Conservation (phyloP, 2,329 filamentous ascomycete genomes). For the Zalaria obscura region DNA sequence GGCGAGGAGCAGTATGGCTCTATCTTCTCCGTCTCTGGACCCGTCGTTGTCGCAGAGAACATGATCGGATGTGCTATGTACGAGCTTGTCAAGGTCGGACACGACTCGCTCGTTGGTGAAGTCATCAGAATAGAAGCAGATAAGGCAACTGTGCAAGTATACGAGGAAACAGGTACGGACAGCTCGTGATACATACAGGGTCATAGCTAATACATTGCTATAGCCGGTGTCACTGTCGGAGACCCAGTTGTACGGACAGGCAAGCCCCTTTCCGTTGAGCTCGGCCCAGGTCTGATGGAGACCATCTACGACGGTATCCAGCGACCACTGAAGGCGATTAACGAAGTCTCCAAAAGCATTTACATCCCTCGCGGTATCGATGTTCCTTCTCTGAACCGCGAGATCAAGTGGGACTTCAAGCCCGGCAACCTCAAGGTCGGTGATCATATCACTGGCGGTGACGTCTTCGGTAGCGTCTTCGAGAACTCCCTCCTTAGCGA, state of each 20-base stretch:
- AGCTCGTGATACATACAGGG: background rate
- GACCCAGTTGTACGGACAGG: conserved; percentile 83
- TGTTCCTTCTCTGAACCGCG: conserved; percentile 73
- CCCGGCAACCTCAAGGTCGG: conserved; percentile 73
- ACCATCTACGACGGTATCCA: conserved; percentile 99
- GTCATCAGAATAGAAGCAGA: conserved; percentile 96
- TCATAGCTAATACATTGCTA: conserved; percentile 4
- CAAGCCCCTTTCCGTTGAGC: conserved; percentile 93
- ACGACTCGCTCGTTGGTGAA: conserved; percentile 85
- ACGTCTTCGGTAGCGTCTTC: conserved; percentile 87
- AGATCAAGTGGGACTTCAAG: conserved; percentile 93
- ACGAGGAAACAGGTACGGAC: conserved; percentile 83
- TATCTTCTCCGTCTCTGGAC: conserved; percentile 61
- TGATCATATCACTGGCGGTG: conserved; percentile 91
- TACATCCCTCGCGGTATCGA: conserved; percentile 95
- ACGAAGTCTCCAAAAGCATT: conserved; percentile 66
- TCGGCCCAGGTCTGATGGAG: conserved; percentile 92
- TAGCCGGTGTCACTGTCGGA: conserved; percentile 88
- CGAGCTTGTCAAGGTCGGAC: conserved; percentile 88
- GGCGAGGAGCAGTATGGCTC: conserved; percentile 45
- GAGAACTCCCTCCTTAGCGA: conserved; percentile 92
- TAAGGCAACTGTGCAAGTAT: conserved; percentile 95
- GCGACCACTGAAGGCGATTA: conserved; percentile 77
- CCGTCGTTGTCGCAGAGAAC: conserved; percentile 92
- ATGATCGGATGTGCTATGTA: conserved; percentile 99